Conservation (phyloP, 2,329 filamentous ascomycete genomes). For the Calonectria pteridis region DNA sequence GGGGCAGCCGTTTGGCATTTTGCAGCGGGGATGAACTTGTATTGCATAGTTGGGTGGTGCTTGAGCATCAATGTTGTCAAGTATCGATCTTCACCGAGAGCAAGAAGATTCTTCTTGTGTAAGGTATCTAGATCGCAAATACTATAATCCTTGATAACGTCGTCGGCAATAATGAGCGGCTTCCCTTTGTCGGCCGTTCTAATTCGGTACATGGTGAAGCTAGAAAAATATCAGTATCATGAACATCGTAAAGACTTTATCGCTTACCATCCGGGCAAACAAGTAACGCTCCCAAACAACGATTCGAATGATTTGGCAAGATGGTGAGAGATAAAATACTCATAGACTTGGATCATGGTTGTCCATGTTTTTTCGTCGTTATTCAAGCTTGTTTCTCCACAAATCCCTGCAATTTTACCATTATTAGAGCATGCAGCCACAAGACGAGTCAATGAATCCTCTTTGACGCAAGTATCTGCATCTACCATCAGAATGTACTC, state of each 20-base stretch:
- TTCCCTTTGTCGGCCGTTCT: slow-evolving; percentile 94
- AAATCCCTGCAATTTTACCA: slow-evolving; percentile 95
- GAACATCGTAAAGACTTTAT: not conserved
- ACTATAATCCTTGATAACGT: slow-evolving; percentile 87
- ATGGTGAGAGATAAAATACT: slow-evolving; percentile 99
- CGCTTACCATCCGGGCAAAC: slow-evolving; percentile 97
- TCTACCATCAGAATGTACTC: slow-evolving; percentile 98
- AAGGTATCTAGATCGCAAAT: slow-evolving; percentile 92
- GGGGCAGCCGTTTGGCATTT: slow-evolving; percentile 94
- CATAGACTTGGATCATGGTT: slow-evolving; percentile 99
- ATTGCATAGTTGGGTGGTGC: slow-evolving; percentile 94
- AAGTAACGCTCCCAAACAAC: slow-evolving; percentile 96
- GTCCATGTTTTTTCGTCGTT: slow-evolving; percentile 96
- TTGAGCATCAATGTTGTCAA: slow-evolving; percentile 98
- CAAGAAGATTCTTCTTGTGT: slow-evolving; percentile 95
- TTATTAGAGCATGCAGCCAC: slow-evolving; percentile 94
- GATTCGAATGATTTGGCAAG: slow-evolving; percentile 97
- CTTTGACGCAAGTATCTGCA: slow-evolving; percentile 92
- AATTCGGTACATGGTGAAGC: slow-evolving; percentile 99
- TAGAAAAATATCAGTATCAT: slow-evolving; percentile 59
- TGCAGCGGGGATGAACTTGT: slow-evolving; percentile 94
- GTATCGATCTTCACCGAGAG: slow-evolving; percentile 96
- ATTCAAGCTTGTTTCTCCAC: slow-evolving; percentile 94
- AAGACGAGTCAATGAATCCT: slow-evolving; percentile 91
- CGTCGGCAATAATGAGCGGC: slow-evolving; percentile 92